These are phyloP conservation scores for Magnaporthiopsis incrustans DNA, from an alignment of 2,329 filamentous ascomycete species.

Conservation along the genomic window DNA sequence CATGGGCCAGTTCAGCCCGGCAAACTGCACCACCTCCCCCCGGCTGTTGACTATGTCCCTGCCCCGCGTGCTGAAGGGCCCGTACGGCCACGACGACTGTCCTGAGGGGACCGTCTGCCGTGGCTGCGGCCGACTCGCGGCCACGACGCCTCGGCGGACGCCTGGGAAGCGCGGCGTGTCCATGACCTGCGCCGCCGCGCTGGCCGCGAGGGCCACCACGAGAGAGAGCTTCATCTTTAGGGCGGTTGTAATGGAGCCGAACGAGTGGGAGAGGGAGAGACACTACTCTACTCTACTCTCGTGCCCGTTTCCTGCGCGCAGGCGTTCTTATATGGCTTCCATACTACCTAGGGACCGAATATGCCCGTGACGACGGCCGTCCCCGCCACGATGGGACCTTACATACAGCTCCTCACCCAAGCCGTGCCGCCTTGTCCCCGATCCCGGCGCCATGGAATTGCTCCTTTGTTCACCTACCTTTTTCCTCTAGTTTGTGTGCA, in stretches of 20 bases:
- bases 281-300: no score
- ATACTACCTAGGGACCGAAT: no score
- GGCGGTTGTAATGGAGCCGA: no score
- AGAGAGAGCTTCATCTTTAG: slow-evolving; percentile 6
- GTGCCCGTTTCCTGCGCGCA: no score
- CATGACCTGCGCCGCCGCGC: slow-evolving; percentile 6
- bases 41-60: slow-evolving; percentile 29
- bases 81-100: slow-evolving; percentile 25
- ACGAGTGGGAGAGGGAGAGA: no score
- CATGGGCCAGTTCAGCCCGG: slow-evolving; percentile 29
- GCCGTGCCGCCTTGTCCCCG: no score
- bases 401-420: no score
- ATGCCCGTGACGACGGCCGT: no score
- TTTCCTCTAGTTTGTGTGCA: neutral
- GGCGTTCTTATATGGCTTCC: no score
- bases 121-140: neutral
- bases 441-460: neutral
- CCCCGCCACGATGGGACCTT: neutral
- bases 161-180: neutral
- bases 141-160: neutral
- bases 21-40: slow-evolving; percentile 27
- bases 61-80: slow-evolving; percentile 28
- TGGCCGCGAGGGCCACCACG: slow-evolving; percentile 4
- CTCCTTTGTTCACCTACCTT: neutral
- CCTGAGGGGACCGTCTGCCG: neutral